Percentiles rank a stretch among this genome's conserved stretches.
Conservation (phyloP, 192 early-diverging fungal species). For the Coemansia sp. region DNA sequence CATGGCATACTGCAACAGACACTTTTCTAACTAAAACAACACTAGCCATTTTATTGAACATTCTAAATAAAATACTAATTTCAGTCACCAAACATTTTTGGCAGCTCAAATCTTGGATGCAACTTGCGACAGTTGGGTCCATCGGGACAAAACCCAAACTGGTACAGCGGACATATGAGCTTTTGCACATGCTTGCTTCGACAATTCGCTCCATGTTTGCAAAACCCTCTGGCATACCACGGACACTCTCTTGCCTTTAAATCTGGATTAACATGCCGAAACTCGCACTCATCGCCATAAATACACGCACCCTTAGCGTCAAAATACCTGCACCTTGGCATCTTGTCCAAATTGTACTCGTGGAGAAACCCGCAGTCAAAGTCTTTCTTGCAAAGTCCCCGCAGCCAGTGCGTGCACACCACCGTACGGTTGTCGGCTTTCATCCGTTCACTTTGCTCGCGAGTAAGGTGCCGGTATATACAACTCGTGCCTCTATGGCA, state of each 20-base stretch:
- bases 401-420: constrained; percentile 98
- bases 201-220: constrained; percentile 73
- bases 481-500: constrained; percentile 78
- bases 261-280: constrained; percentile 92
- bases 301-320: constrained; percentile 84
- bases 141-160: constrained; percentile 95
- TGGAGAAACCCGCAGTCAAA: constrained; percentile 97
- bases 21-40: too few relatives aligned
- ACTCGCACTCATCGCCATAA: constrained; percentile 82
- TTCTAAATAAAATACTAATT: background rate
- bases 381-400: constrained; percentile 97
- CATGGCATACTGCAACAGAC: too few relatives aligned
- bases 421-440: constrained; percentile 68
- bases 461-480: constrained; percentile 69
- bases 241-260: constrained; percentile 88
- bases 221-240: constrained; percentile 96
- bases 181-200: constrained; percentile 90
- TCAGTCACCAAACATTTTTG: constrained; percentile 4
- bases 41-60: too few relatives aligned
- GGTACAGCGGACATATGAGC: constrained; percentile 82
- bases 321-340: constrained; percentile 98
- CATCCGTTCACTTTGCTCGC: constrained; percentile 40
- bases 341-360: constrained; percentile 95
- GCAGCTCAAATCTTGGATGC: constrained; percentile 59
- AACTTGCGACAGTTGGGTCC: constrained; percentile 87